These are phyloP conservation scores for Spiraea crenata DNA, from an alignment of 331 rosid genomes.

Conservation along the genomic window DNA sequence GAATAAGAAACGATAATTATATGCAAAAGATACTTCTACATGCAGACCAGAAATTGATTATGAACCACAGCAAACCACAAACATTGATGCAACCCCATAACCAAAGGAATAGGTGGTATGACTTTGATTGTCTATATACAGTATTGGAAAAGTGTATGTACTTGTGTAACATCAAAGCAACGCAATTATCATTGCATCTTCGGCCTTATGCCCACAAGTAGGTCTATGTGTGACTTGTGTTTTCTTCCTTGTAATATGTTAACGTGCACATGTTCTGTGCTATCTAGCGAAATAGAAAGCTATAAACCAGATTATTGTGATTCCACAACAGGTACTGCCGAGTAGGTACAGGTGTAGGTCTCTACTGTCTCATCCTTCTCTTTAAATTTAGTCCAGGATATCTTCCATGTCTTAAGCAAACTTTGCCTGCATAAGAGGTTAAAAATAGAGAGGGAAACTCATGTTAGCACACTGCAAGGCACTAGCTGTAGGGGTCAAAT, in stretches of 20 bases:
- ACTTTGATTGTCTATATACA: neutral
- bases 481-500: neutral
- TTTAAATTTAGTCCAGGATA: conserved; percentile 58
- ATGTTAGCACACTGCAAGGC: neutral
- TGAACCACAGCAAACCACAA: neutral
- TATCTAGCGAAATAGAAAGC: neutral
- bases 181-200: neutral
- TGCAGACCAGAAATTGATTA: neutral
- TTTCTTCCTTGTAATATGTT: neutral
- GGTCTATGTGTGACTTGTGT: neutral
- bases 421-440: conserved; percentile 52
- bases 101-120: neutral
- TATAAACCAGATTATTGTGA: conserved; percentile 25
- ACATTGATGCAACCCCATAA: neutral
- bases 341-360: conserved; percentile 44
- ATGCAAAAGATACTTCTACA: neutral
- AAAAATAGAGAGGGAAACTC: conserved; percentile 1
- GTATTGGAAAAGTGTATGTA: neutral
- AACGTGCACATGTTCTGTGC: neutral
- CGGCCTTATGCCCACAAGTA: neutral
- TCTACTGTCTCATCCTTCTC: conserved; percentile 28
- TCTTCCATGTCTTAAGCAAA: conserved; percentile 57
- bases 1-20: neutral
- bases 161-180: neutral
- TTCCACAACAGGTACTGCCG: conserved; percentile 60